Conservation (phyloP, 345 rosid species). For the Syzygium jambos region DNA sequence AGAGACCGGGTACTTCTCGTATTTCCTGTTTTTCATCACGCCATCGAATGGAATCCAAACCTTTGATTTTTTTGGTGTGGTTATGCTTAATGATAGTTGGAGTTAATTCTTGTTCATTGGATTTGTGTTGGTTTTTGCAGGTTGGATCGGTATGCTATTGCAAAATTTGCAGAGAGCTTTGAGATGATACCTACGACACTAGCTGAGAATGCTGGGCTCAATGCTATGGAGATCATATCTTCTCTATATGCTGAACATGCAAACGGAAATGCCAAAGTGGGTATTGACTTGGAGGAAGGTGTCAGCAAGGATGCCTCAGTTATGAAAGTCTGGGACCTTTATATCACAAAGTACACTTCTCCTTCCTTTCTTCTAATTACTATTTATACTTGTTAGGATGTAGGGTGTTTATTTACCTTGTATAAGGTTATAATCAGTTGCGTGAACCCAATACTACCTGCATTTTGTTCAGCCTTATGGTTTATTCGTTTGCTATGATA, state of each 20-base stretch:
- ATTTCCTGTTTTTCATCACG: not conserved
- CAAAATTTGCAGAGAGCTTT: slow-evolving; percentile 94
- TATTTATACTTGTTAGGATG: not conserved
- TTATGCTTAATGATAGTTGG: not conserved
- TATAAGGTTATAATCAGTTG: not conserved
- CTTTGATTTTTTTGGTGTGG: not conserved
- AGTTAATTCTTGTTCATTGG: not conserved
- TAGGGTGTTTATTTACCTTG: not conserved
- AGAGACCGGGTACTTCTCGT: slow-evolving; percentile 64
- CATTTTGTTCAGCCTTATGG: not conserved
- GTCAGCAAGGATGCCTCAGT: slow-evolving; percentile 62
- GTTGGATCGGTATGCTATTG: slow-evolving; percentile 88
- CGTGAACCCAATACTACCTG: not conserved
- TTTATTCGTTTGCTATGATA: not conserved
- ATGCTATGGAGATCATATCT: slow-evolving; percentile 91
- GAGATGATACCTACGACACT: slow-evolving; percentile 88
- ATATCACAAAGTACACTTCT: slow-evolving; percentile 53
- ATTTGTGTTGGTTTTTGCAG: slow-evolving; percentile 28
- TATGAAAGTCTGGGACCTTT: slow-evolving; percentile 75
- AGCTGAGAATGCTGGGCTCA: slow-evolving; percentile 92
- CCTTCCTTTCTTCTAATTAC: not conserved
- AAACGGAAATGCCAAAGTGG: slow-evolving; percentile 77
- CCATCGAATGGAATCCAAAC: not conserved
- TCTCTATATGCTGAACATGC: slow-evolving; percentile 87
- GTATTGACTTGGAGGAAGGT: slow-evolving; percentile 82